Percentiles rank a stretch among this genome's conserved stretches.
Conservation (phyloP, 2,329 filamentous ascomycete species). For the Claviceps spartinae region DNA sequence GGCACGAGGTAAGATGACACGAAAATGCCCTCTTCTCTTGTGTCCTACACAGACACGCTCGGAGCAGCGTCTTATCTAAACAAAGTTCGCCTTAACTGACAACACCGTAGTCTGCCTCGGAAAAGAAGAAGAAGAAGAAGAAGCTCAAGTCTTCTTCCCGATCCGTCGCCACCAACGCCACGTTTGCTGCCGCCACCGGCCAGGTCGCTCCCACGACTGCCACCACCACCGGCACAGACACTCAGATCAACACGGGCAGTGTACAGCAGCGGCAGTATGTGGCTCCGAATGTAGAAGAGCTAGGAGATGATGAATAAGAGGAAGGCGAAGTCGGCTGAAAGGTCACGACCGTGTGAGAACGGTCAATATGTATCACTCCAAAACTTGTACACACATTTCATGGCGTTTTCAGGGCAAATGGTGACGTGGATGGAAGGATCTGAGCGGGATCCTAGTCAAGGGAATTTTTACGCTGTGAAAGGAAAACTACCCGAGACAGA, state of each 20-base stretch:
- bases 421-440: too few relatives aligned
- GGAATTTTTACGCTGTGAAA: too few relatives aligned
- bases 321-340: not conserved
- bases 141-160: slow-evolving; percentile 29
- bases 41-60: too few relatives aligned
- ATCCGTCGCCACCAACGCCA: slow-evolving; percentile 21
- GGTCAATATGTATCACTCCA: too few relatives aligned
- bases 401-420: too few relatives aligned
- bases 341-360: too few relatives aligned
- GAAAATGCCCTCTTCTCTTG: not conserved
- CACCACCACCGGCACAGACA: slow-evolving; percentile 43
- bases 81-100: not conserved
- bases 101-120: slow-evolving; percentile 8
- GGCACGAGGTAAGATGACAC: slow-evolving; percentile 73
- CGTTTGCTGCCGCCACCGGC: slow-evolving; percentile 40
- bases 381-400: too few relatives aligned
- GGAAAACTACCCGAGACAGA: too few relatives aligned
- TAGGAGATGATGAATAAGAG: slow-evolving; percentile 34
- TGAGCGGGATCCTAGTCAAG: too few relatives aligned
- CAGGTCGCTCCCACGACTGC: slow-evolving; percentile 38
- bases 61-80: too few relatives aligned
- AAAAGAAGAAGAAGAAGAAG: slow-evolving; percentile 45
- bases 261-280: slow-evolving; percentile 31
- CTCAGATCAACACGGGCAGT: slow-evolving; percentile 33
- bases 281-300: slow-evolving; percentile 40